Conservation (phyloP, 768 basidiomycete species). For the Termitomyces sp. region DNA sequence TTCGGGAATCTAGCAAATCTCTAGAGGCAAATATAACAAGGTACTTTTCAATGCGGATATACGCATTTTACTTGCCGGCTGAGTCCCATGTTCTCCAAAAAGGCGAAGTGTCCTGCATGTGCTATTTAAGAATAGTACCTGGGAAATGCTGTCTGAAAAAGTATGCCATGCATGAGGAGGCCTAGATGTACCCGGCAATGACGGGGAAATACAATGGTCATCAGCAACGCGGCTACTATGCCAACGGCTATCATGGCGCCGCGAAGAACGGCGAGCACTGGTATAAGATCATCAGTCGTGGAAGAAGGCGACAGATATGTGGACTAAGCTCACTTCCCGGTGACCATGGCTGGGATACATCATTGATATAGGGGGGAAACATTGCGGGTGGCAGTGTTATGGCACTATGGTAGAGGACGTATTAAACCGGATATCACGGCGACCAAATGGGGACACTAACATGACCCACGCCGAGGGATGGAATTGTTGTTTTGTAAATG, state of each 20-base stretch:
- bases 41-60: not conserved
- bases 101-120: conserved; percentile 30
- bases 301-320: not conserved
- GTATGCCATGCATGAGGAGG: not conserved
- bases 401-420: not conserved
- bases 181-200: conserved; percentile 33
- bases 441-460: conserved; percentile 20
- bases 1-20: conserved; percentile 26
- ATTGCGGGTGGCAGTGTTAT: conserved; percentile 35
- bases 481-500: conserved; percentile 29
- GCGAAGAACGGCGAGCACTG: conserved; percentile 34
- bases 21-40: conserved; percentile 16
- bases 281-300: not conserved
- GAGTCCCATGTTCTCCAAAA: conserved; percentile 32
- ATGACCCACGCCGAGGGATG: conserved; percentile 37
- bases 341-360: conserved; percentile 21
- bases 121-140: conserved; percentile 38
- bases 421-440: not conserved
- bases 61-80: conserved; percentile 25
- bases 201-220: conserved; percentile 40
- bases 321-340: conserved; percentile 19
- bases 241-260: conserved; percentile 37
- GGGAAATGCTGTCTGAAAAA: not conserved
- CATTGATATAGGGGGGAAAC: conserved; percentile 24
- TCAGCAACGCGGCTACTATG: conserved; percentile 35